Evolutionary conservation across 805 yeast genomes (phyloP), one percentile per base, ranked within the genome.

Genomic region (Ogataea zsoltii): DNA sequence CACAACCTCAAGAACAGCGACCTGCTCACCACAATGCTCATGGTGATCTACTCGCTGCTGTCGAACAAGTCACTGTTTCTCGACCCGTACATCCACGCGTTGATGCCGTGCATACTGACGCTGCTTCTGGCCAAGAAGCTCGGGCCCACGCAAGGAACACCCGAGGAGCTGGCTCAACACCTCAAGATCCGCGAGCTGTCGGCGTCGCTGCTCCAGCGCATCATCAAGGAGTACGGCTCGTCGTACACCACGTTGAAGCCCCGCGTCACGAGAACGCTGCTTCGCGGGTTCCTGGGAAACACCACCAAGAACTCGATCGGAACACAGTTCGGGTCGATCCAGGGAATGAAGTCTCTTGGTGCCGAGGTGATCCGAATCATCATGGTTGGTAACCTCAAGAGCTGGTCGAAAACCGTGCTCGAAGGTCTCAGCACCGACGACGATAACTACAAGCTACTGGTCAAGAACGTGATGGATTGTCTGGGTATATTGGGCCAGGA

Each of bases 41-140:
- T 89, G 63, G 90, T 90, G 51, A 80, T 92, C 11, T 86, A 88
- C 48, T 90, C 98, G 0, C 72, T 94, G 25, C 74, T 90, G 40
- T 81, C 85, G 34, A 94, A 94, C 67, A 82, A 82, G 44, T 83
- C 96, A 16, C 82, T 94, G 32, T 92, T 90, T 57, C 74, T 92
- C 49, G 97, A 92, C 55, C 99, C 98, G 10, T 92, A 92, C 60
- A 89, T 94, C 37, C 99, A 95, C 69, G 92, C 96, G 0, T 71
- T 94, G 55, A 89, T 94, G 88, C 99, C 99, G n/a, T 88, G 97
- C 49, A 84, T 94, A 28, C 74, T 94, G 54, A 94, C 99, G 0
- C 74, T 92, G 16, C 74, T 94, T 35, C 75, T 94, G 40, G 97
- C 98, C 1, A 90, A 90, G 59, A 80, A 88, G 49, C 77, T 92